Base-by-base conservation (phyloP, 805 yeast genomes). In the Komagataella kurtzmanii region DNA sequence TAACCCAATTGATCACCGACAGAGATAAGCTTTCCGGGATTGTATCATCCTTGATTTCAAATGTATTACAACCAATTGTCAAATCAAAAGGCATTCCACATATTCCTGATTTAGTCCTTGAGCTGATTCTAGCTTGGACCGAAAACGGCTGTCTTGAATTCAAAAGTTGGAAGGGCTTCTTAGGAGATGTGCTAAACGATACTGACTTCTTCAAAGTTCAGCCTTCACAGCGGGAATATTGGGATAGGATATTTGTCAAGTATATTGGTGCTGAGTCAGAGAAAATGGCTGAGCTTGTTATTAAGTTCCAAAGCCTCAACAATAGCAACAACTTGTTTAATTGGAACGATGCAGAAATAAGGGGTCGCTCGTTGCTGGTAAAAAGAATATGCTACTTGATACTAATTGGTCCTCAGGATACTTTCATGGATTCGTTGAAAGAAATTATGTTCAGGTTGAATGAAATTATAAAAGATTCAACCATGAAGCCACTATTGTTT, bases 211-310 rank as follows among this genome's bases (percentile, higher is more conserved):
- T 88, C 59, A 60, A 59, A 2, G 59, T 70, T 40, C 59, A 59
- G 3, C 54, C 58, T 5, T 50, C 55, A 48, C 64, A 65, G 49
- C 54, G 66, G 3, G 55, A 65, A 17, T 49, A 57, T 2, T 85
- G 96, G 91, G 68, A 69, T 52, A 59, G 67, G 0, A 71, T 87
- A 1, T 66, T 90, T 5, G 61, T 62, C 21, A 68, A 70, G 10
- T 91, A 96, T 96, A 72, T 83, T 3, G 65, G 69, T 6, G 73
- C 68, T 14, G 93, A 85, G 53, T 76, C 76, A 45, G 89, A 81
- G 3, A 77, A 76, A 48, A 60, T 85, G 51, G 58, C 61, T 1
- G 91, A 85, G 12, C 64, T 80, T 47, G 58, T 78, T 44, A 52
- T 73, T 1, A 74, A 77, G 48, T 62, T 77, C 40, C 72, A 73